phyloP scores from a whole-genome alignment of 345 rosid species.

The Lepidium sativum region DNA sequence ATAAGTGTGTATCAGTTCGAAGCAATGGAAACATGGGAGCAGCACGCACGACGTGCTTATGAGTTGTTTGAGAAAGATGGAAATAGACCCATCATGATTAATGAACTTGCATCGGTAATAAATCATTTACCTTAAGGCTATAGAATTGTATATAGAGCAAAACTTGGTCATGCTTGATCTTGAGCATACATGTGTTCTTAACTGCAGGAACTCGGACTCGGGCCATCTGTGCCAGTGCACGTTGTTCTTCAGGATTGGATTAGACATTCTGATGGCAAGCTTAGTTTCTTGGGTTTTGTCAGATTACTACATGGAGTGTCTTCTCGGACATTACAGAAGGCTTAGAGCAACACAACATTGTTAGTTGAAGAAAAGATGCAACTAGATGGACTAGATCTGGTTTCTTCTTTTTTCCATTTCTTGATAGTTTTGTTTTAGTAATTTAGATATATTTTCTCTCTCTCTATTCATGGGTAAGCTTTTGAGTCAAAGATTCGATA shows the following conservation, averaged over 20 bases:
- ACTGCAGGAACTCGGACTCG: constrained; percentile 79
- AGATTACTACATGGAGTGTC: constrained; percentile 88
- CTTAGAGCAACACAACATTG: constrained; percentile 30
- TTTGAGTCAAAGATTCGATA: constrained; percentile 11
- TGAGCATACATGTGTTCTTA: background rate
- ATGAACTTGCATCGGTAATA: constrained; percentile 82
- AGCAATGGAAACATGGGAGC: constrained; percentile 85
- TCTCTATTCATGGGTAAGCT: background rate
- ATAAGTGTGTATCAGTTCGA: constrained; percentile 85
- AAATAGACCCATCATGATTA: constrained; percentile 77
- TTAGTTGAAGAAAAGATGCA: constrained; percentile 2
- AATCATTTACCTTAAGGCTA: background rate
- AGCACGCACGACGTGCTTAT: constrained; percentile 71
- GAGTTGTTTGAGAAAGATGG: constrained; percentile 89
- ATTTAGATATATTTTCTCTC: background rate
- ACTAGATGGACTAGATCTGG: constrained; percentile 6
- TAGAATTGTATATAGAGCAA: background rate
- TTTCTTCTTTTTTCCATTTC: constrained; percentile 5
- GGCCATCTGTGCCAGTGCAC: constrained; percentile 82
- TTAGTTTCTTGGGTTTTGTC: constrained; percentile 84
- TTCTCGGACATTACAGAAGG: constrained; percentile 62
- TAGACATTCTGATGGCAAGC: constrained; percentile 79
- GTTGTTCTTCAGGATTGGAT: constrained; percentile 93
- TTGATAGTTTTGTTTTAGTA: constrained; percentile 1
- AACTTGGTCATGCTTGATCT: background rate